phyloP scores from a whole-genome alignment of 106 monocot species.

The Amphibolis antarctica region DNA sequence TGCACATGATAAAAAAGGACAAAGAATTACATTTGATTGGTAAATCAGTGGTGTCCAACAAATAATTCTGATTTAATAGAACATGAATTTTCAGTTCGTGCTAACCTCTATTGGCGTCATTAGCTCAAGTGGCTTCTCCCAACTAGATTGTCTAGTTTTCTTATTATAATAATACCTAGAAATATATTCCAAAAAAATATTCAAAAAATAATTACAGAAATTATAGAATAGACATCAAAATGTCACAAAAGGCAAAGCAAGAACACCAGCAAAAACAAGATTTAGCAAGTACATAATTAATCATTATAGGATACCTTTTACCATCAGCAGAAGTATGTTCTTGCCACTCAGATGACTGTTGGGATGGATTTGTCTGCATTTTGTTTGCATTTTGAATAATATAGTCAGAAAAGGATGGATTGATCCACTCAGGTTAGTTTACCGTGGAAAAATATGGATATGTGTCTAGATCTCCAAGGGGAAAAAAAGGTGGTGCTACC shows the following conservation, averaged over 20 bases:
- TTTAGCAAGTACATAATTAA: neutral
- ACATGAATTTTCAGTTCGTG: neutral
- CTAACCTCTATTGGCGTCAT: conserved; percentile 95
- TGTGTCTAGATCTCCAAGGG: too few species aligned
- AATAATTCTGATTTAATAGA: neutral
- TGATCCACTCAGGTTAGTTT: neutral
- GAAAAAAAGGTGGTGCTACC: too few species aligned
- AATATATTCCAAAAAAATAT: too few species aligned
- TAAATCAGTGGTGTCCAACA: too few species aligned
- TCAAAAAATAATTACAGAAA: neutral
- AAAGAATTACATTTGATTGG: too few species aligned
- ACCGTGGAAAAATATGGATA: neutral
- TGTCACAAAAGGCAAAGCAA: neutral
- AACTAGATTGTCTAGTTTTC: conserved; percentile 87
- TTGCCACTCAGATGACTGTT: conserved; percentile 82
- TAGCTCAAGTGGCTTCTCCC: conserved; percentile 90
- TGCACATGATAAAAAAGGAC: too few species aligned
- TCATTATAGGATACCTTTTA: conserved; percentile 44
- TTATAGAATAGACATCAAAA: neutral
- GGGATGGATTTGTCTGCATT: conserved; percentile 27
- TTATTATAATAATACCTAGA: conserved; percentile 91
- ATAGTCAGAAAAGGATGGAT: neutral
- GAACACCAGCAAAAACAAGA: neutral
- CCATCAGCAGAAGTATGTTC: conserved; percentile 86
- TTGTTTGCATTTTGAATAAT: conserved; percentile 8